These are phyloP conservation scores for Leavenworthia alabamica DNA, from an alignment of 345 rosid species.

Conservation along the genomic window DNA sequence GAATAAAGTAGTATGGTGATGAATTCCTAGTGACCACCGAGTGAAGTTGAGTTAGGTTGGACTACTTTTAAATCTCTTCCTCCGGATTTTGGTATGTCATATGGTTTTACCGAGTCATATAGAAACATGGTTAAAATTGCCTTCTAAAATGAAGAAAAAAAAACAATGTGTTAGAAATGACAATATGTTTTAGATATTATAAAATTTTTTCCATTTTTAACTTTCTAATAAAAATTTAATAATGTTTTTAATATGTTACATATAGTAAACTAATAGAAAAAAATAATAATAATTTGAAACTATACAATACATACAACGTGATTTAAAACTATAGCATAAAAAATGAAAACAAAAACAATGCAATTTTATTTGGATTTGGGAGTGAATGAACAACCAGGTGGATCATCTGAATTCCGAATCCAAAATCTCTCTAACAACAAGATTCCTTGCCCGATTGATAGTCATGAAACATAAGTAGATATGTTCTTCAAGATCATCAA, in stretches of 20 bases:
- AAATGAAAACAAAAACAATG: background rate
- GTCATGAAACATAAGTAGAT: conserved; percentile 79
- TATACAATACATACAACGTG: background rate
- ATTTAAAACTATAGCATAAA: too few relatives aligned
- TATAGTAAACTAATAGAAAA: too few relatives aligned
- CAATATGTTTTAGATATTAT: too few relatives aligned
- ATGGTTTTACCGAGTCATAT: background rate
- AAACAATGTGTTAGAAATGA: background rate
- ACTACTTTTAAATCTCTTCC: background rate
- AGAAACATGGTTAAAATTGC: background rate
- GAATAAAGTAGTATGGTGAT: background rate
- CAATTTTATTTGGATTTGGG: conserved; percentile 19
- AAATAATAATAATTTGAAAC: background rate
- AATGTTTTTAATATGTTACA: too few relatives aligned
- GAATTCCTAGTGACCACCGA: background rate
- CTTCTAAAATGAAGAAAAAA: background rate
- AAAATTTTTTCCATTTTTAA: too few relatives aligned
- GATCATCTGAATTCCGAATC: conserved; percentile 37
- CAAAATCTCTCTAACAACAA: conserved; percentile 45
- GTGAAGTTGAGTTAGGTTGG: background rate
- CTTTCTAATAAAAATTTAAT: too few relatives aligned
- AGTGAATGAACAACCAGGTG: conserved; percentile 4
- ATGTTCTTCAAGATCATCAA: conserved; percentile 82
- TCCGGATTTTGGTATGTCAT: background rate
- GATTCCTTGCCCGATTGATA: conserved; percentile 62